Base-by-base conservation (phyloP, 202 grass and related monocot genomes). In the Sporobolus alterniflorus region DNA sequence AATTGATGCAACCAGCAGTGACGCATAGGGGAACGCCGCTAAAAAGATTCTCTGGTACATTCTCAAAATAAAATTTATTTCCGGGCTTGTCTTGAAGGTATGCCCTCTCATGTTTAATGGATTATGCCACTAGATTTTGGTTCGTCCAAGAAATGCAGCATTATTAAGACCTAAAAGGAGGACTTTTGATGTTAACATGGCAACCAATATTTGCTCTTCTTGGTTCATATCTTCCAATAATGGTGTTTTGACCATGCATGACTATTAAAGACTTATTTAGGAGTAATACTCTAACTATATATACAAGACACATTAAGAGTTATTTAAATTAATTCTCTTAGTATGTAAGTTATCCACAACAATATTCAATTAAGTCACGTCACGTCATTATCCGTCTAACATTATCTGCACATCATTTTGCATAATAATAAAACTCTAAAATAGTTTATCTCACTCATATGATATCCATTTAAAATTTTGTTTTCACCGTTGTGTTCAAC, bases 21-120 rank as follows among this genome's bases (percentile, higher is more conserved):
- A 7, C 57, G 26, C 26, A 7, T 7, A 31, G 28, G 28, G 28
- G 24, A 31, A 32, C 24, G 24, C 34, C 44, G 5, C 15, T 47
- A 11, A 49, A 50, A 60, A 78, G 56, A 79, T 89, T 81, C 65
- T 77, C 20, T 73, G 47, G 82, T 48, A 81, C 28, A 68, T 79
- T 76, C 59, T 16, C 32, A 14, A 57, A 80, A 12, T 42, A 11
- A 12, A 6, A 39, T 67, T 82, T 76, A 39, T 60, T 68, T 20
- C 2, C 50, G 22, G 20, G 43, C 18, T 55, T 85, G 36, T 65
- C 34, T 71, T 44, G 14, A 81, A 85, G 61, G 77, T 44, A 28
- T 34, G 40, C 24, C 17, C 46, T 12, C 55, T 77, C 48, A 33
- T 68, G 59, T 30, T 51, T 72, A n/a, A n/a, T n/a, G n/a, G n/a